Conservation (phyloP, 768 basidiomycete genomes). For the Porphyrellus cyaneotinctus region DNA sequence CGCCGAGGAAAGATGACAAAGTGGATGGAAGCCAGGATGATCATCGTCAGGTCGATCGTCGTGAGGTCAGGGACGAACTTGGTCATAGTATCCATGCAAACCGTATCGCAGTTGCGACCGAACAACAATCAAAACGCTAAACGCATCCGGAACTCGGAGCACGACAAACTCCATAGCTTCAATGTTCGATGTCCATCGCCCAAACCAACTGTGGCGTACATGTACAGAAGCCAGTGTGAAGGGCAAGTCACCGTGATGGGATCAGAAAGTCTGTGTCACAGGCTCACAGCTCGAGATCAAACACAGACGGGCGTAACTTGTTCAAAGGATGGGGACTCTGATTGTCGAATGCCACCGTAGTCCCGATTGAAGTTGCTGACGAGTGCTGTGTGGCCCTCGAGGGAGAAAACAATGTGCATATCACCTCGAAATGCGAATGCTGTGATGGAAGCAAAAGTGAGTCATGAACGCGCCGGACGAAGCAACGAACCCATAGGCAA, state of each 20-base stretch:
- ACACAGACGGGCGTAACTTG: neutral
- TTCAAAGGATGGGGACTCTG: too few species aligned
- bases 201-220: neutral
- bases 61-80: neutral
- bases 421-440: neutral
- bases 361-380: neutral
- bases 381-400: constrained; percentile 9
- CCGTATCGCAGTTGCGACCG: neutral
- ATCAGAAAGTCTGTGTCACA: neutral
- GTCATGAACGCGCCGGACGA: neutral
- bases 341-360: too few species aligned
- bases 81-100: constrained; percentile 6
- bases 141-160: neutral
- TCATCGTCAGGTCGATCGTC: constrained; percentile 3
- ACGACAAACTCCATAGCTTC: too few species aligned
- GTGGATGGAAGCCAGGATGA: neutral
- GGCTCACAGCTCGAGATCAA: neutral
- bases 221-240: too few species aligned
- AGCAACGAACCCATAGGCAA: neutral
- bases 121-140: neutral
- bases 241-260: too few species aligned
- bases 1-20: too few species aligned
- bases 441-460: constrained; percentile 6
- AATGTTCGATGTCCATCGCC: neutral
- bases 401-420: constrained; percentile 3